phyloP scores from a whole-genome alignment of 225 moss, liverwort and hornwort genomes.

The Sphagnum tenellum region DNA sequence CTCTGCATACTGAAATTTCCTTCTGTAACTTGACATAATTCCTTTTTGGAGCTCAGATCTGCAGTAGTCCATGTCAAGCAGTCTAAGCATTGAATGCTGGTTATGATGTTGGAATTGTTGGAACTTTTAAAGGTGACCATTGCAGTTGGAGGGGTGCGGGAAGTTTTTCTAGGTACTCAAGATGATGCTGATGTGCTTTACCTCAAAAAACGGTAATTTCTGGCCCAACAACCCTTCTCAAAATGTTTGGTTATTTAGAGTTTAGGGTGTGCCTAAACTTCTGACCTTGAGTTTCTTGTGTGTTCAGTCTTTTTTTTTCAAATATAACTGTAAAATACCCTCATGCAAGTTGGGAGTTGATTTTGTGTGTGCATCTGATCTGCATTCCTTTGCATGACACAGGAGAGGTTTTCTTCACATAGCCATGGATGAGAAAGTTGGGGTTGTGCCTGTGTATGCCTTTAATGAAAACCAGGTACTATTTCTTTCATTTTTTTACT shows the following conservation, averaged over 20 bases:
- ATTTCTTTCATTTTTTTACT: background rate
- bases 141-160: slow-evolving; percentile 75
- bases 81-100: too few species aligned
- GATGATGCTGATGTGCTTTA: slow-evolving; percentile 48
- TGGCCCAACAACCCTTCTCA: background rate
- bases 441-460: slow-evolving; percentile 83
- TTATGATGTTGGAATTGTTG: background rate
- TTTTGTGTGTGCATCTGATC: too few species aligned
- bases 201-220: slow-evolving; percentile 28
- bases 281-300: too few species aligned
- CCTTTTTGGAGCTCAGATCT: too few species aligned
- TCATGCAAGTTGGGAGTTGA: too few species aligned
- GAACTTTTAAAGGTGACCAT: slow-evolving; percentile 56
- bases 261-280: too few species aligned
- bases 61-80: too few species aligned
- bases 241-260: too few species aligned
- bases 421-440: slow-evolving; percentile 63
- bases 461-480: slow-evolving; percentile 87
- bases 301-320: too few species aligned
- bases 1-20: background rate
- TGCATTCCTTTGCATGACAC: slow-evolving; percentile 6
- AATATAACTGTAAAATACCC: too few species aligned
- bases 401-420: slow-evolving; percentile 80
- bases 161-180: slow-evolving; percentile 78
- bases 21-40: background rate